phyloP scores from a whole-genome alignment of 169 alveolate species.

The Plasmodium adleri region DNA sequence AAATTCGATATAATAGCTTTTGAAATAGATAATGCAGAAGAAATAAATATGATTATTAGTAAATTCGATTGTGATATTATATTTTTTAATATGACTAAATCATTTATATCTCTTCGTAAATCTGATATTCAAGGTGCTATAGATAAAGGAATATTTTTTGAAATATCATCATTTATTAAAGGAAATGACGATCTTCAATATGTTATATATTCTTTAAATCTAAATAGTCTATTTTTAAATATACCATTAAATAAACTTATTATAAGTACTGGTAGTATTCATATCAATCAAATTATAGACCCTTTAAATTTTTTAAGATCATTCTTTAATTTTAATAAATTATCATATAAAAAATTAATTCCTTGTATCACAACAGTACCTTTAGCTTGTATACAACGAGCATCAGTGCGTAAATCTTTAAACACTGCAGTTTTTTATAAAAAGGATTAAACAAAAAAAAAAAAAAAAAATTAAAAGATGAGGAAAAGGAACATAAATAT shows the following conservation, averaged over 20 bases:
- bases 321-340: conserved; percentile 39
- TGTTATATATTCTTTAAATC: conserved; percentile 10
- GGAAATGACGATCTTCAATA: conserved; percentile 24
- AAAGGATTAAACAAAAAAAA: background rate
- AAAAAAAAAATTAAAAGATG: background rate
- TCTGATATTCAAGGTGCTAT: conserved; percentile 43
- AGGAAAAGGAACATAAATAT: too few relatives aligned
- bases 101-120: conserved; percentile 20
- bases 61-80: conserved; percentile 69
- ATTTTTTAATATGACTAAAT: conserved; percentile 10
- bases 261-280: conserved; percentile 29
- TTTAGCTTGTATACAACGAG: conserved; percentile 61
- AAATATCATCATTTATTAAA: conserved; percentile 26
- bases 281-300: conserved; percentile 22
- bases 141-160: conserved; percentile 67
- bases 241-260: conserved; percentile 48
- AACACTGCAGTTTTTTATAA: conserved; percentile 62
- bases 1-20: conserved; percentile 42
- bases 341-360: conserved; percentile 48
- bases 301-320: conserved; percentile 48
- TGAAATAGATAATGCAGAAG: conserved; percentile 17
- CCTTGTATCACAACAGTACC: conserved; percentile 56
- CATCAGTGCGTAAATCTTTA: conserved; percentile 48
- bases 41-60: conserved; percentile 3
- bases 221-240: conserved; percentile 11